Evolutionary conservation across 768 basidiomycete species (phyloP), one percentile per base, ranked within the genome.

Genomic region (Tephrocybe sp.): DNA sequence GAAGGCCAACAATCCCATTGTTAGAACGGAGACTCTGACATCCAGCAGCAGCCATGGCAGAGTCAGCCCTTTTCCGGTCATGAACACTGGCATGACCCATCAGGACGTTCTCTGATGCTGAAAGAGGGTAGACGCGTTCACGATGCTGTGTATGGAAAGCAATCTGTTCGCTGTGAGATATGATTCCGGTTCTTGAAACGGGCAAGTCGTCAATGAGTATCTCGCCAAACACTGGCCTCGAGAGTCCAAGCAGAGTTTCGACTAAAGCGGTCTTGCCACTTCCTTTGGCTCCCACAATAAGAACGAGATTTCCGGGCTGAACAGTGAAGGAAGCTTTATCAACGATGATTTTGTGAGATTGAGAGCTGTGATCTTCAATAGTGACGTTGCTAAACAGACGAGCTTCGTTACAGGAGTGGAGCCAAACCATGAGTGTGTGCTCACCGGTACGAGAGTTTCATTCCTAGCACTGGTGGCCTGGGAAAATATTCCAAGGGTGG

Each of bases 251-350:
- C 11, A 78, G 47, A 6, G 79, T 59, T 43, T 76, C 74, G 22
- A 76, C 59, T 10, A 76, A 59, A 8, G 74, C 69, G 0, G 72
- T 66, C 50, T 77, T 78, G 6, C 74, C 76, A 54, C 71, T 70
- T 8, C 75, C 75, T 52, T 75, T 76, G 8, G 49, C 58, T 11
- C 78, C 78, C 8, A 77, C 75, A 29, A 80, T 58, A 19, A 77
- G 68, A 19, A 76, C 66, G 6, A 77, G 57, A 25, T 70, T 64
- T 1, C 77, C 77, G 6, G 75, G 57, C 7, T 67, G 51, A 42
- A 79, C 67, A 13, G 56, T 62, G 44, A 78, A 63, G 0, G 71
- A 69, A 41, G 75, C 53, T 42, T 68, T 56, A 18, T 58, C 42
- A 12, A 74, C 58, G 16, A 62, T 62, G n/a, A 24, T 24, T 22